Conservation (phyloP, 192 early-diverging fungal genomes). For the Backusella parvicylindrica region DNA sequence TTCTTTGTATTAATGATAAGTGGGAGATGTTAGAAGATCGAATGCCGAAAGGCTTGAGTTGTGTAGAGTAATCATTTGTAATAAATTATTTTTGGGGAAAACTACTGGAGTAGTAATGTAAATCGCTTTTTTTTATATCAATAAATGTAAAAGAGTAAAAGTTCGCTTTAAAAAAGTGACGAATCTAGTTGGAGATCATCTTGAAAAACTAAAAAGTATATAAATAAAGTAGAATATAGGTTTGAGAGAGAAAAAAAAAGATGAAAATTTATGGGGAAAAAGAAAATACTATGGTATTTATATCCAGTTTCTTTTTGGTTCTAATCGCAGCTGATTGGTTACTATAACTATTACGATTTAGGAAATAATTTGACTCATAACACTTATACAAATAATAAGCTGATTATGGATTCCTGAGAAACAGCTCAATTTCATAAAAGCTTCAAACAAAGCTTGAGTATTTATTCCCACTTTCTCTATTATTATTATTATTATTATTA, state of each 20-base stretch:
- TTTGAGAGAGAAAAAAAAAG: background rate
- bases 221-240: background rate
- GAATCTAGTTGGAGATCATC: slow-evolving; percentile 2
- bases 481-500: background rate
- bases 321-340: background rate
- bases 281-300: background rate
- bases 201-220: background rate
- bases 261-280: background rate
- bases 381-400: background rate
- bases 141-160: background rate
- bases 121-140: background rate
- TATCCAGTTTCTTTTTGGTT: background rate
- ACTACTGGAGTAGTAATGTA: background rate
- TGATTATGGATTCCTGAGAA: background rate
- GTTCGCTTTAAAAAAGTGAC: background rate
- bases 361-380: slow-evolving; percentile 3
- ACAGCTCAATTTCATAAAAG: background rate
- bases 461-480: background rate
- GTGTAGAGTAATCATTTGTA: background rate
- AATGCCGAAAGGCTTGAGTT: background rate
- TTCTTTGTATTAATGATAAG: slow-evolving; percentile 9
- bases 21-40: background rate
- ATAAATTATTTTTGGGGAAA: background rate
- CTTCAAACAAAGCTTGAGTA: background rate
- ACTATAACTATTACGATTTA: background rate